These are phyloP conservation scores for Prunus kanzakura DNA, from an alignment of 306 rosid genomes.

Conservation along the genomic window DNA sequence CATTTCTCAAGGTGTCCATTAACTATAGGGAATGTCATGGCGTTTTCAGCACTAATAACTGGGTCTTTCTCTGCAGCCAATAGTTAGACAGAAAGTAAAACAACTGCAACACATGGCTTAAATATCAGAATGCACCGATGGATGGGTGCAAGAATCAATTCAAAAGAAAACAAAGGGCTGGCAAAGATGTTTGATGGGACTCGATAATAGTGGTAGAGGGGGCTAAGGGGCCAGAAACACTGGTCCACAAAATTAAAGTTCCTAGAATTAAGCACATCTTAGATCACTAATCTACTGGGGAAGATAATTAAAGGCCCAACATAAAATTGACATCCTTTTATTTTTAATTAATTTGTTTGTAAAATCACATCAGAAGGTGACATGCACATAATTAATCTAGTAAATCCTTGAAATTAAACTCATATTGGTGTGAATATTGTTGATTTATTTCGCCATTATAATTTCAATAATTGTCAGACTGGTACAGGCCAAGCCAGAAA, in stretches of 20 bases:
- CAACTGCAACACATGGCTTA: neutral
- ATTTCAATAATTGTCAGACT: neutral
- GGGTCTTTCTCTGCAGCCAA: neutral
- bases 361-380: neutral
- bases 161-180: neutral
- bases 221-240: neutral
- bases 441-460: neutral
- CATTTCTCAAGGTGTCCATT: neutral
- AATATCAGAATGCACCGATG: neutral
- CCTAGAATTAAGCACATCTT: no score
- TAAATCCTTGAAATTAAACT: neutral
- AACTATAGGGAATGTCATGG: neutral
- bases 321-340: neutral
- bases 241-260: neutral
- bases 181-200: neutral
- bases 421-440: neutral
- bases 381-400: neutral
- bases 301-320: neutral
- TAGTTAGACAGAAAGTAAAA: neutral
- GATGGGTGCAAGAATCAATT: neutral
- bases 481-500: no score
- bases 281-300: neutral
- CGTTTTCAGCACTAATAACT: neutral
- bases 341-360: neutral
- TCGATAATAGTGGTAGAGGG: neutral